These are phyloP conservation scores for Cyanidium caldarium DNA, from an alignment of 23 red algal species.

Conservation along the genomic window DNA sequence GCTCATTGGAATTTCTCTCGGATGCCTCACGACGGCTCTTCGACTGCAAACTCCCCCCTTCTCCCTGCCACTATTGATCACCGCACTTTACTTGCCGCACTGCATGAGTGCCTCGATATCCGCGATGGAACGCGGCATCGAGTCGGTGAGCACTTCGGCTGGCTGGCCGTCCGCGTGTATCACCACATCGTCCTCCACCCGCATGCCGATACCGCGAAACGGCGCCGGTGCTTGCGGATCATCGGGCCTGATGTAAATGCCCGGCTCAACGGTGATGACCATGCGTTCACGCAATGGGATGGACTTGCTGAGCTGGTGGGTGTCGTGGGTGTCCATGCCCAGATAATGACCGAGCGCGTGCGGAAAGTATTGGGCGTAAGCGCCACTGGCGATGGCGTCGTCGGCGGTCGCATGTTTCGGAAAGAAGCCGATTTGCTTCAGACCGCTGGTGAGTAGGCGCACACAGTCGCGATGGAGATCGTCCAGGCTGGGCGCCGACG, in stretches of 20 bases:
- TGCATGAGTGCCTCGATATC: constrained; percentile 10
- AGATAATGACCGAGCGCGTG: constrained; percentile 78
- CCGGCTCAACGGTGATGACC: constrained; percentile 80
- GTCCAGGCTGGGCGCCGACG: constrained; percentile 21
- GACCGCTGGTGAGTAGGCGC: constrained; percentile 24
- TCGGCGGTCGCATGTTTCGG: constrained; percentile 11
- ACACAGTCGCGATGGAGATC: constrained; percentile 26
- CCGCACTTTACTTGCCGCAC: no score
- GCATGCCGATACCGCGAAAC: constrained; percentile 66
- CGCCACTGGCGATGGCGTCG: constrained; percentile 20
- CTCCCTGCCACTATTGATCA: no score
- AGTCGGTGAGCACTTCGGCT: constrained; percentile 36
- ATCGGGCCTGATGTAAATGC: constrained; percentile 38
- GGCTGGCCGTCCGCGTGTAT: constrained; percentile 10
- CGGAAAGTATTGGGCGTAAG: constrained; percentile 37
- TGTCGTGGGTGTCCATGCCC: constrained; percentile 85
- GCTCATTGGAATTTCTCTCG: no score
- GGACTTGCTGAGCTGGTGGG: constrained; percentile 36
- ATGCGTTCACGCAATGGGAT: constrained; percentile 45
- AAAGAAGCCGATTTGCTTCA: constrained; percentile 52
- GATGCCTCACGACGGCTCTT: no score
- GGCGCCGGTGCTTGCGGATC: constrained; percentile 28
- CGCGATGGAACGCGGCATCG: not conserved
- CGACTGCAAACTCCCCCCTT: no score
- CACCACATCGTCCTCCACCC: constrained; percentile 83